Conservation (phyloP, 179 eudicot genomes). For the Gypsophila paniculata region DNA sequence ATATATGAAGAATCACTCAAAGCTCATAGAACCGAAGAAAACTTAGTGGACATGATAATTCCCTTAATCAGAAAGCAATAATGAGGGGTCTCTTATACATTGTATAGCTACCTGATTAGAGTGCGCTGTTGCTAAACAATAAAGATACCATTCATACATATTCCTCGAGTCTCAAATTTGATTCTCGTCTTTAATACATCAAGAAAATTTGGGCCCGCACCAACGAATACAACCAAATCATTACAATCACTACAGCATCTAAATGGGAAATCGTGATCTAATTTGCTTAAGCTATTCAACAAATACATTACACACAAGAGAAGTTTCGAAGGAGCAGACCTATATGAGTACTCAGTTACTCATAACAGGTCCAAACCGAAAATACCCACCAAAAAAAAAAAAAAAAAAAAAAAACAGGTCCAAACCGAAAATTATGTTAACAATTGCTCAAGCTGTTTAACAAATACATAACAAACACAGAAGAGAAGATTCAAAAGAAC, state of each 20-base stretch:
- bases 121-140: not conserved
- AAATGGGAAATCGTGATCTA: not conserved
- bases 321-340: slow-evolving; percentile 40
- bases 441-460: not conserved
- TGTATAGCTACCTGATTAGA: not conserved
- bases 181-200: not conserved
- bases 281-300: not conserved
- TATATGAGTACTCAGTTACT: slow-evolving; percentile 62
- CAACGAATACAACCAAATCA: not conserved
- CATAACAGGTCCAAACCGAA: not conserved
- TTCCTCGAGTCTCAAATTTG: not conserved
- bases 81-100: not conserved
- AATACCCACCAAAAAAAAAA: too few species aligned
- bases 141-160: not conserved
- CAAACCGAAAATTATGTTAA: not conserved
- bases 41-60: not conserved
- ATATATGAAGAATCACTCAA: not conserved
- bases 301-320: not conserved
- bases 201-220: not conserved
- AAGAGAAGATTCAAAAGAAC: slow-evolving; percentile 17
- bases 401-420: too few species aligned
- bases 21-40: not conserved
- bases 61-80: not conserved
- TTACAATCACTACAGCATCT: not conserved
- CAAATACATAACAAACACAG: not conserved